These are phyloP conservation scores for Dryadomyces sulphureus DNA, from an alignment of 2,329 filamentous ascomycete genomes.

Conservation along the genomic window DNA sequence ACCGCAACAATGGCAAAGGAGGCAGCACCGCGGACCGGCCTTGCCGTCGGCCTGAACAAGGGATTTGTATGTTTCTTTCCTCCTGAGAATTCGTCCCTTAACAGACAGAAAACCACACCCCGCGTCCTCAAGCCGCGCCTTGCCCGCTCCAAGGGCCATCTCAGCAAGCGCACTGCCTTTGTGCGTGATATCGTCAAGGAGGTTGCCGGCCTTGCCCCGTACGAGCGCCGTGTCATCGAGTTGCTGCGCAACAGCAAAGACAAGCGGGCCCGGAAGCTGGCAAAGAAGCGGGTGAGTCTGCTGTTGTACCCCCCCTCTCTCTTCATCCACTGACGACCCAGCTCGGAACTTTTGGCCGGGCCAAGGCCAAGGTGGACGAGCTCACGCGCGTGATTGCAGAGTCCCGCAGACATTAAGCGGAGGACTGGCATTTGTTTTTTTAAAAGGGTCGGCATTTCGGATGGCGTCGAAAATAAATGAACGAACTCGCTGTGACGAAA, in stretches of 20 bases:
- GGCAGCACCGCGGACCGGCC: conserved; percentile 39
- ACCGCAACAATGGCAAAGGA: conserved; percentile 41
- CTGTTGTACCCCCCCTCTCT: neutral
- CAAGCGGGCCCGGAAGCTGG: conserved; percentile 97
- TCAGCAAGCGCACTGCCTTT: conserved; percentile 94
- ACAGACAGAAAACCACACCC: conserved; percentile 60
- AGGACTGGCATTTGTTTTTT: conserved; percentile 2
- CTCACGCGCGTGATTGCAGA: conserved; percentile 96
- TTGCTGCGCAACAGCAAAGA: conserved; percentile 98
- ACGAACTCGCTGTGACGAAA: neutral
- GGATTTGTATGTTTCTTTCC: conserved; percentile 12
- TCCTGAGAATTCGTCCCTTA: conserved; percentile 12
- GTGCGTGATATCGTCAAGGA: conserved; percentile 97
- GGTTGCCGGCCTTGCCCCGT: conserved; percentile 85
- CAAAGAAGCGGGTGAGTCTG: conserved; percentile 85
- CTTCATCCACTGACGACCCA: conserved; percentile 26
- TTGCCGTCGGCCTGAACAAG: conserved; percentile 47
- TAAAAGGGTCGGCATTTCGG: conserved; percentile 12
- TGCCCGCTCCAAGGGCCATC: conserved; percentile 81
- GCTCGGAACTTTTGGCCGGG: conserved; percentile 97
- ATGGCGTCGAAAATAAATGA: conserved; percentile 7
- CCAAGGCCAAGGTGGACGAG: conserved; percentile 99
- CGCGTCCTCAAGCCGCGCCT: conserved; percentile 66
- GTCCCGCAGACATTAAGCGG: conserved; percentile 55
- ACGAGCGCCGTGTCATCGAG: conserved; percentile 98